These are phyloP conservation scores for Lignosus rhinocerotis DNA, from an alignment of 1,284 basidiomycete species.

Conservation along the genomic window DNA sequence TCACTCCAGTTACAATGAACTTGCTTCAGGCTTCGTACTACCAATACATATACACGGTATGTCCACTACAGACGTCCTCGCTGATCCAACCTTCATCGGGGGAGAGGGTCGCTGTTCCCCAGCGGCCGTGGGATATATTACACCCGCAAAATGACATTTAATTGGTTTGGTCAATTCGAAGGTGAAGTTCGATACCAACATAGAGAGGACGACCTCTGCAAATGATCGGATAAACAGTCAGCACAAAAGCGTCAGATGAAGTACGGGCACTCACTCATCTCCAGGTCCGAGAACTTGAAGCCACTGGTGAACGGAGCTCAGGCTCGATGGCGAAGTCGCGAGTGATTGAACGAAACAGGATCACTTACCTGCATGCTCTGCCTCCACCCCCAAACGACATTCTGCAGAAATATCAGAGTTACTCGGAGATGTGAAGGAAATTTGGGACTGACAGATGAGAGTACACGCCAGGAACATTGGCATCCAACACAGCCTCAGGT, in stretches of 20 bases:
- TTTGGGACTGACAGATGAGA: slow-evolving; percentile 10
- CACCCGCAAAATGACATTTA: slow-evolving; percentile 24
- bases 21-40: too few relatives aligned
- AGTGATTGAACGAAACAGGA: not conserved
- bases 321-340: not conserved
- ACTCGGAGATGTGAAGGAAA: not conserved
- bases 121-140: slow-evolving; percentile 22
- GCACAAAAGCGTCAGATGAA: not conserved
- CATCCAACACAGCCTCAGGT: slow-evolving; percentile 10
- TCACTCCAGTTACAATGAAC: too few relatives aligned
- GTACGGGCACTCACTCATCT: slow-evolving; percentile 18
- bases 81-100: slow-evolving; percentile 14
- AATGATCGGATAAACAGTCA: not conserved
- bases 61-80: not conserved
- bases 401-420: slow-evolving; percentile 14
- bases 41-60: too few relatives aligned
- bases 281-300: slow-evolving; percentile 24
- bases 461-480: slow-evolving; percentile 18
- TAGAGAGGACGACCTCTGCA: slow-evolving; percentile 25
- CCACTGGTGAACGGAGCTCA: slow-evolving; percentile 3
- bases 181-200: slow-evolving; percentile 20
- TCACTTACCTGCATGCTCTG: slow-evolving; percentile 33
- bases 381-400: slow-evolving; percentile 36
- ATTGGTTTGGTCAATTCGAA: slow-evolving; percentile 22
- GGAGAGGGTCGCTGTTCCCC: slow-evolving; percentile 11